These are phyloP conservation scores for Abelmoschus esculentus DNA, from an alignment of 345 rosid species.

Conservation along the genomic window DNA sequence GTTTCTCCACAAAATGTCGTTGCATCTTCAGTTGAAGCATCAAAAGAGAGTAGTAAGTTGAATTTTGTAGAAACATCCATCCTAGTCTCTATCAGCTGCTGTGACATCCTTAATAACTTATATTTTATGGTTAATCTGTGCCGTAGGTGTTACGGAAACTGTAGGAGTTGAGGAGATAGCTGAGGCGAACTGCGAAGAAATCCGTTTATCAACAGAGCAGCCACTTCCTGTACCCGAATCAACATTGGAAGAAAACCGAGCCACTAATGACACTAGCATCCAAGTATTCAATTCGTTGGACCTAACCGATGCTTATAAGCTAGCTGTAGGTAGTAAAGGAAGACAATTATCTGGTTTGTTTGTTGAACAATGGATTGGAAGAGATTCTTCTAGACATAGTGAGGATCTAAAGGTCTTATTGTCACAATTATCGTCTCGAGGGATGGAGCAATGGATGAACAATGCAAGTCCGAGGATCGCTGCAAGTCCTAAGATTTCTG, in stretches of 20 bases:
- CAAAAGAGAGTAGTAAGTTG: slow-evolving; percentile 46
- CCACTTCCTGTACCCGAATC: slow-evolving; percentile 23
- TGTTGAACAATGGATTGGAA: slow-evolving; percentile 57
- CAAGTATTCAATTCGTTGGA: slow-evolving; percentile 41
- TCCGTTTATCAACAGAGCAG: slow-evolving; percentile 14
- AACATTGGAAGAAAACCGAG: slow-evolving; percentile 30
- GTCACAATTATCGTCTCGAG: slow-evolving; percentile 74
- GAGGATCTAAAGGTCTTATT: slow-evolving; percentile 64
- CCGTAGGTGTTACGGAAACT: slow-evolving; percentile 33
- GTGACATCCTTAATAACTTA: neutral
- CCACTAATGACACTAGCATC: slow-evolving; percentile 28
- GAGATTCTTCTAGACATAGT: slow-evolving; percentile 63
- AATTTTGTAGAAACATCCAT: neutral
- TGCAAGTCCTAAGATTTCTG: too few species aligned
- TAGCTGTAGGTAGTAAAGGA: slow-evolving; percentile 50
- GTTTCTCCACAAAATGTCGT: neutral
- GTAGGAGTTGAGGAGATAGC: slow-evolving; percentile 22
- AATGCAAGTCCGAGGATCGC: slow-evolving; percentile 52
- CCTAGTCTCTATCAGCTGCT: neutral
- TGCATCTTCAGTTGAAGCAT: slow-evolving; percentile 25
- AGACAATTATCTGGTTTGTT: slow-evolving; percentile 47
- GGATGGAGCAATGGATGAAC: slow-evolving; percentile 41
- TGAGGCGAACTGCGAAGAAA: slow-evolving; percentile 18
- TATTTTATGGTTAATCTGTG: neutral
- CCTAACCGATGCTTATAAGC: slow-evolving; percentile 78